Evolutionary conservation across 345 rosid species (phyloP).

Genomic region (Pistacia integerrima): DNA sequence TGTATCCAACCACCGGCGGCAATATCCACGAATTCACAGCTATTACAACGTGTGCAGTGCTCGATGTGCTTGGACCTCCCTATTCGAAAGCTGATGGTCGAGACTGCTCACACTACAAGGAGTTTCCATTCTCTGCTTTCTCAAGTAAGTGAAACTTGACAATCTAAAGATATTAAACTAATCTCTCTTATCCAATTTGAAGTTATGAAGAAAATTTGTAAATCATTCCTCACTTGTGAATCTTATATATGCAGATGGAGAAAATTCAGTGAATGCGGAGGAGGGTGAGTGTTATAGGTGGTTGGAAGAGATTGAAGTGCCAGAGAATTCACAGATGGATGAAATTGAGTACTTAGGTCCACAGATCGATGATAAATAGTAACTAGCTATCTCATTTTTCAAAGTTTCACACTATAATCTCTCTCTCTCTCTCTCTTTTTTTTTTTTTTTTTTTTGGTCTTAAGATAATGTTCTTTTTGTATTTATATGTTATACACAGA

Average conservation of each 20-base stretch:
- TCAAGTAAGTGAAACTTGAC: slow-evolving; percentile 39
- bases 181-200: too few species aligned
- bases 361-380: slow-evolving; percentile 5
- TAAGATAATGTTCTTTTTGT: too few species aligned
- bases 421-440: neutral
- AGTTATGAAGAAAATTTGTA: neutral
- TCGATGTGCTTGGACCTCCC: slow-evolving; percentile 79
- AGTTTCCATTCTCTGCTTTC: slow-evolving; percentile 26
- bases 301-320: slow-evolving; percentile 66
- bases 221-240: neutral
- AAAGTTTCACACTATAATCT: neutral
- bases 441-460: too few species aligned
- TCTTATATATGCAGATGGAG: slow-evolving; percentile 41
- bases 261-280: slow-evolving; percentile 12
- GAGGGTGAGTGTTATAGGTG: slow-evolving; percentile 37
- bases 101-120: slow-evolving; percentile 64
- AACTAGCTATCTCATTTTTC: too few species aligned
- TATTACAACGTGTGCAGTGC: slow-evolving; percentile 61
- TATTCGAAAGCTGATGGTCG: slow-evolving; percentile 59
- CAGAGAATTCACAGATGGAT: slow-evolving; percentile 55
- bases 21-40: slow-evolving; percentile 72
- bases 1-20: slow-evolving; percentile 77
- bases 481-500: too few species aligned
- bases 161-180: too few species aligned
- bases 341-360: slow-evolving; percentile 62